Percentiles rank a stretch among this genome's conserved stretches.
Conservation (phyloP, 805 yeast genomes). For the Saturnispora sekii region DNA sequence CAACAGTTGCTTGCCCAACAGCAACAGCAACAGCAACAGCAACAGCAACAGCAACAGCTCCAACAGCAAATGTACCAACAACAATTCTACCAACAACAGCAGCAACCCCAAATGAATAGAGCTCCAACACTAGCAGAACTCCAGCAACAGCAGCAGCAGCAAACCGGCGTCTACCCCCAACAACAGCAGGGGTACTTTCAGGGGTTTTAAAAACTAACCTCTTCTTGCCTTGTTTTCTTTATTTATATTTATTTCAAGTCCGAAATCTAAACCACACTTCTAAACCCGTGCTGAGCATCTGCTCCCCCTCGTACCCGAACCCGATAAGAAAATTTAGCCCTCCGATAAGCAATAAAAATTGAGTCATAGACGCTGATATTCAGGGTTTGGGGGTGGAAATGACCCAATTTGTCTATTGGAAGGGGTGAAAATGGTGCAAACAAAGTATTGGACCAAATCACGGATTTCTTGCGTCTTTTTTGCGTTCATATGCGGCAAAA, state of each 20-base stretch:
- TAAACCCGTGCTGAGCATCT: not conserved
- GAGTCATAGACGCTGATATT: no score
- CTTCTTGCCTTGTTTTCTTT: not conserved
- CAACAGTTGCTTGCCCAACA: constrained; percentile 17
- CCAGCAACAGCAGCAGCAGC: constrained; percentile 6
- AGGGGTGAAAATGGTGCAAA: no score
- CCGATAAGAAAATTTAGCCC: no score
- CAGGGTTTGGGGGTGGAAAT: no score
- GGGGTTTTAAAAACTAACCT: not conserved
- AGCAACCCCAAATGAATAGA: not conserved
- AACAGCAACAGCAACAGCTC: constrained; percentile 1
- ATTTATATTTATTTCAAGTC: not conserved
- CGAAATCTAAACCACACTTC: not conserved
- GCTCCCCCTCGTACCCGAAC: no score
- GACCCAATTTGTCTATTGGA: no score
- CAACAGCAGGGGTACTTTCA: constrained; percentile 3
- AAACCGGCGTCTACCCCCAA: not conserved
- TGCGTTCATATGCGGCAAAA: no score
- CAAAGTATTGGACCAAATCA: no score
- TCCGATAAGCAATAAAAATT: no score
- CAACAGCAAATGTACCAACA: constrained; percentile 9
- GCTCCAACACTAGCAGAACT: not conserved
- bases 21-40: constrained; percentile 9
- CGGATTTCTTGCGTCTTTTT: no score
- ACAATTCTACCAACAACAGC: constrained; percentile 12